phyloP scores from a whole-genome alignment of 257 asterid genomes.

The Solanum virginianum region DNA sequence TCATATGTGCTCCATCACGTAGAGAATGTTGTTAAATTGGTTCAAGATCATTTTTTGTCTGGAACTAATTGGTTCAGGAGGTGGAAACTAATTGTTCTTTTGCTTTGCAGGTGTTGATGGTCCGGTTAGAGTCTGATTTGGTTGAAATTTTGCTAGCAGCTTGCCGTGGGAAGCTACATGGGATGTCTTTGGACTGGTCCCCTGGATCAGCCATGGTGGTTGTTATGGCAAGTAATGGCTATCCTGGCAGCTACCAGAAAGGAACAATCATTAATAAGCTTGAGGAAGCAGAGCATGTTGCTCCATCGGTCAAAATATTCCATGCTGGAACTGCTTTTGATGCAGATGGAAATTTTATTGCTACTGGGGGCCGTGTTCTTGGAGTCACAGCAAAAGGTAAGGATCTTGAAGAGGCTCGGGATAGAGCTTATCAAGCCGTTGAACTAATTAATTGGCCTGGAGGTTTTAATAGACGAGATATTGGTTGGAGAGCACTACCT shows the following conservation, averaged over 20 bases:
- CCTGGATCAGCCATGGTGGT: conserved; percentile 90
- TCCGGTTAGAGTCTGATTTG: conserved; percentile 77
- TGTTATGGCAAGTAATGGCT: conserved; percentile 95
- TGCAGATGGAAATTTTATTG: conserved; percentile 52
- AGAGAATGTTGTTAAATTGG: not conserved
- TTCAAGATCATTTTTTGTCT: not conserved
- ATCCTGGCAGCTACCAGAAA: conserved; percentile 70
- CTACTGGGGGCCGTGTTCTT: conserved; percentile 87
- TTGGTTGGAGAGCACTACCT: conserved; percentile 81
- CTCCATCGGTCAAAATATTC: conserved; percentile 55
- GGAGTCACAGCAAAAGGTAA: conserved; percentile 77
- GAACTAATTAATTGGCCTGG: conserved; percentile 60
- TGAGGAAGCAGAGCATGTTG: conserved; percentile 70
- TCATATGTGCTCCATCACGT: conserved; percentile 58
- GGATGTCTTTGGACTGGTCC: conserved; percentile 63
- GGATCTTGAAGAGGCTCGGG: conserved; percentile 75
- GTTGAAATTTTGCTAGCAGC: conserved; percentile 73
- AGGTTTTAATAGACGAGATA: conserved; percentile 73
- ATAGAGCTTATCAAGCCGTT: conserved; percentile 63
- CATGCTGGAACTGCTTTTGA: conserved; percentile 78
- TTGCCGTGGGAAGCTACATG: conserved; percentile 53
- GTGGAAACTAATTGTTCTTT: not conserved
- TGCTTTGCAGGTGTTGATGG: conserved; percentile 65
- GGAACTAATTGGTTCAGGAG: not conserved
- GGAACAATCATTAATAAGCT: conserved; percentile 58